Evolutionary conservation across 192 early-diverging fungal genomes (phyloP).

Genomic region (Dissophora globulifera): DNA sequence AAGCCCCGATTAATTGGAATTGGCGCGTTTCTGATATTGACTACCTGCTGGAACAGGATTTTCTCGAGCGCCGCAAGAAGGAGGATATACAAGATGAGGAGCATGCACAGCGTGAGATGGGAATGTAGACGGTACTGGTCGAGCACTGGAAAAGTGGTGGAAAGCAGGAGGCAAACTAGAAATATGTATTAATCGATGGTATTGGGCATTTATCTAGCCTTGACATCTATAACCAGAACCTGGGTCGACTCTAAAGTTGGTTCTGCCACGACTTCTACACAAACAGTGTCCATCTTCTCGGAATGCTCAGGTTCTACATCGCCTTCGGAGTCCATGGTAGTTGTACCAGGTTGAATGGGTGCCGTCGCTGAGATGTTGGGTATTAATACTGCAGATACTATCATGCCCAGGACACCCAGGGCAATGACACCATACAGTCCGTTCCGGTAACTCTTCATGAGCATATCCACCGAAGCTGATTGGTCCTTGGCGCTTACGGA

Average conservation of each 20-base stretch:
- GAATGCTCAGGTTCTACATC: not conserved
- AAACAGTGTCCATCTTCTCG: not conserved
- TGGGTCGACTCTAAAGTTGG: not conserved
- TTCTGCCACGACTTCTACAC: not conserved
- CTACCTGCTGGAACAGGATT: conserved; percentile 61
- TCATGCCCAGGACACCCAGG: conserved; percentile 30
- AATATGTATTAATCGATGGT: too few species aligned
- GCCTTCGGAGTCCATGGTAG: not conserved
- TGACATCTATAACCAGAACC: too few species aligned
- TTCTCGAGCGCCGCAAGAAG: conserved; percentile 26
- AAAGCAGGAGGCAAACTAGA: too few species aligned
- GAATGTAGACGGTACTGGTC: conserved; percentile 6
- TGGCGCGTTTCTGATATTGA: conserved; percentile 65
- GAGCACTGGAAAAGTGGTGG: not conserved
- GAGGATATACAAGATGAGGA: conserved; percentile 45
- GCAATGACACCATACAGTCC: conserved; percentile 35
- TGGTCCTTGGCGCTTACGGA: conserved; percentile 8
- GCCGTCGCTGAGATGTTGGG: conserved; percentile 12
- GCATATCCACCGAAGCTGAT: not conserved
- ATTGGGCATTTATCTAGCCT: too few species aligned
- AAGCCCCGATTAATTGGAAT: conserved; percentile 56
- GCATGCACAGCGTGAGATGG: conserved; percentile 51
- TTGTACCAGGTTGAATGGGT: not conserved
- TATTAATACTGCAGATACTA: conserved; percentile 19
- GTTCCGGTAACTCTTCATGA: conserved; percentile 49